Conservation (phyloP, 2,329 filamentous ascomycete genomes). For the Colletotrichum aenigma region DNA sequence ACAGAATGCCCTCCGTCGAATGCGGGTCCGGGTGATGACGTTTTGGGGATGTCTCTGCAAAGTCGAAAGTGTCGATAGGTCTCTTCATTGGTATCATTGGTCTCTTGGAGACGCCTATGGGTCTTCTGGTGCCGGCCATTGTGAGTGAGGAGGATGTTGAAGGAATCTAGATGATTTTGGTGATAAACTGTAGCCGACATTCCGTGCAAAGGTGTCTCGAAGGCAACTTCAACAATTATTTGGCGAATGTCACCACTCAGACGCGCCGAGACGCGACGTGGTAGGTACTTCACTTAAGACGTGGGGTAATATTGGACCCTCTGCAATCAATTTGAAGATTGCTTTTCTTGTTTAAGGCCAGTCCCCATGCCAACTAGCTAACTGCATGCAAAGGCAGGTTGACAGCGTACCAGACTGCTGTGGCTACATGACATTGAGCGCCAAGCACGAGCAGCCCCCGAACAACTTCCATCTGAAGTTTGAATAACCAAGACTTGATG, state of each 20-base stretch:
- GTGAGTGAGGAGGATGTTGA: too few relatives aligned
- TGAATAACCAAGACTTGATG: neutral
- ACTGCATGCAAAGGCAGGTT: neutral
- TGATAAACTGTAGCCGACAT: neutral
- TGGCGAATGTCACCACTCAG: neutral
- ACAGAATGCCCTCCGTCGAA: neutral
- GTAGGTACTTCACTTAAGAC: neutral
- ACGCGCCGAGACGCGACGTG: neutral
- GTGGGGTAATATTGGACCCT: neutral
- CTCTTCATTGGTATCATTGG: neutral
- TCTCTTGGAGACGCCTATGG: neutral
- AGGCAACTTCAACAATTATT: neutral
- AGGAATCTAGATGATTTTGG: neutral
- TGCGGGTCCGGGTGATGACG: neutral
- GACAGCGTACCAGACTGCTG: neutral
- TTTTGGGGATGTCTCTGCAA: neutral
- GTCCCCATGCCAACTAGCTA: neutral
- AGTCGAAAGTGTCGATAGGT: neutral
- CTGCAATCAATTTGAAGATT: neutral
- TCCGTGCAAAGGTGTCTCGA: neutral
- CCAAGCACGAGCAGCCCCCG: neutral
- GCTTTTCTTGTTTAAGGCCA: neutral
- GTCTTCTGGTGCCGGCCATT: too few relatives aligned
- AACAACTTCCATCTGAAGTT: neutral
- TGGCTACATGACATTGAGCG: neutral